Percentiles rank a stretch among this genome's conserved stretches.
These are phyloP conservation scores for Rhizoclosmatium globosum DNA, from an alignment of 192 early-diverging fungal species.

Conservation along the genomic window DNA sequence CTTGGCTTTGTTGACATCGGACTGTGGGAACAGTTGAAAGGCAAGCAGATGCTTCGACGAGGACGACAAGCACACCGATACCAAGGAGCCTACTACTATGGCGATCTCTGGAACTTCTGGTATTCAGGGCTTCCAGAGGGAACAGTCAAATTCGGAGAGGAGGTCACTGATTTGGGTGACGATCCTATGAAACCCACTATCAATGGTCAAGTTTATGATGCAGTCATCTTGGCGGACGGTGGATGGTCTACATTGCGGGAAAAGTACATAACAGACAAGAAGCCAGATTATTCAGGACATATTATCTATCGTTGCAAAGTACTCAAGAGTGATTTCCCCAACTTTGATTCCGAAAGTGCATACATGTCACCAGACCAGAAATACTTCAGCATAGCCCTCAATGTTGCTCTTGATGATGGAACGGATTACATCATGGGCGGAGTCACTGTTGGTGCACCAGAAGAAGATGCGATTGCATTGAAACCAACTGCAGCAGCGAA, in stretches of 20 bases:
- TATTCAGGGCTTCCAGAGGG: neutral
- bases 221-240: neutral
- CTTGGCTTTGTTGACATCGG: neutral
- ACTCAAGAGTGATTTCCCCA: neutral
- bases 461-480: neutral
- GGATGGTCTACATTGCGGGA: neutral
- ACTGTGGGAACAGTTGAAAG: neutral
- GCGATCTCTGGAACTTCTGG: conserved; percentile 4
- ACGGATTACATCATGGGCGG: neutral
- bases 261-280: neutral
- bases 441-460: neutral
- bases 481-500: neutral
- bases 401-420: neutral
- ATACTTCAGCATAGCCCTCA: neutral
- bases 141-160: neutral
- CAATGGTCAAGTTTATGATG: neutral
- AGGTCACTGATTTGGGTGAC: neutral
- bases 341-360: neutral
- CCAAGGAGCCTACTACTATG: neutral
- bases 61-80: neutral
- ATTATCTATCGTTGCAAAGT: neutral
- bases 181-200: neutral
- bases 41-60: neutral
- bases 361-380: neutral
- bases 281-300: neutral